Conservation (phyloP, 2,329 filamentous ascomycete species). For the Fusarium chaquense region DNA sequence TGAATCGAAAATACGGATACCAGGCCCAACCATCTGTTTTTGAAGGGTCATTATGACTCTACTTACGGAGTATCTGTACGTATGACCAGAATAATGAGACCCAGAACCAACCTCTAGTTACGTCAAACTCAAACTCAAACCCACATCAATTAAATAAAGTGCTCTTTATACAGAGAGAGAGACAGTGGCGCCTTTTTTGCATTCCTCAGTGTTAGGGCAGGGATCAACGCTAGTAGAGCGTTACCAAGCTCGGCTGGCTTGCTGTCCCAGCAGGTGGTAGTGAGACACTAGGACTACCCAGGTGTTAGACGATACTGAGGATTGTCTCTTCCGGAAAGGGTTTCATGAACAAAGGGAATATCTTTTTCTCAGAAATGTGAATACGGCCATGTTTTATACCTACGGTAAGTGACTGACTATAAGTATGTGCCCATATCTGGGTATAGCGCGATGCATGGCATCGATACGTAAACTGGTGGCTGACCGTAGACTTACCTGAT, state of each 20-base stretch:
- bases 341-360: constrained; percentile 19
- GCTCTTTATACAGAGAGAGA: constrained; percentile 4
- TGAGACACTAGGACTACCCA: constrained; percentile 21
- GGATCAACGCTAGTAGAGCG: constrained; percentile 36
- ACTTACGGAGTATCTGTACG: neutral
- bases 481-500: constrained; percentile 30
- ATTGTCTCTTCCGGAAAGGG: constrained; percentile 35
- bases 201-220: constrained; percentile 31
- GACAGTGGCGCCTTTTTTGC: constrained; percentile 34
- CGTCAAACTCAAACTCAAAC: constrained; percentile 10
- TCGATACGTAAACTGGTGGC: constrained; percentile 14
- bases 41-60: constrained; percentile 6
- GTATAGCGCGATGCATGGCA: neutral
- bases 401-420: neutral
- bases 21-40: constrained; percentile 15
- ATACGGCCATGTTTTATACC: constrained; percentile 20
- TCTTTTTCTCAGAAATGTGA: constrained; percentile 27
- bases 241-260: constrained; percentile 41
- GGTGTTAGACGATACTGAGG: constrained; percentile 12
- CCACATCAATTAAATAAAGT: constrained; percentile 12
- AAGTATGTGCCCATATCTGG: neutral
- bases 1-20: constrained; percentile 11
- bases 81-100: neutral
- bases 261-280: constrained; percentile 4
- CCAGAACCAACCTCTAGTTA: constrained; percentile 28